These are phyloP conservation scores for Paracamarosporium sp. DNA, from an alignment of 2,329 filamentous ascomycete species.

Conservation along the genomic window DNA sequence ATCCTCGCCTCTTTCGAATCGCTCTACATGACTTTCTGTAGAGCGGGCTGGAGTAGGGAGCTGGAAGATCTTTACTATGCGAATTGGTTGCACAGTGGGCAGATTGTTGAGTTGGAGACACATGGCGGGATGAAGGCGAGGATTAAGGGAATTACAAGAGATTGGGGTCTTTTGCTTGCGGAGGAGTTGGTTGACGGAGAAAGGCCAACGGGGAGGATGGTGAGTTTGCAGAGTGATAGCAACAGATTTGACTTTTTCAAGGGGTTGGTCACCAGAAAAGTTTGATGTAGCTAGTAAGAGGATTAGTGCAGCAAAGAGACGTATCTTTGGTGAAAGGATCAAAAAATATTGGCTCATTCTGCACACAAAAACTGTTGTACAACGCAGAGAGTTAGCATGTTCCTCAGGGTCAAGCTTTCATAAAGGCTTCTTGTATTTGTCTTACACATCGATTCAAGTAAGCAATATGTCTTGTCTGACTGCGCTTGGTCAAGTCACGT, in stretches of 20 bases:
- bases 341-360: too few species aligned
- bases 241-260: slow-evolving; percentile 99
- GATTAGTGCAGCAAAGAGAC: not conserved
- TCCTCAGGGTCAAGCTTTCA: too few species aligned
- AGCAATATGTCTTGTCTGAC: too few species aligned
- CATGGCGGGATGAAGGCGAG: slow-evolving; percentile 77
- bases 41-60: slow-evolving; percentile 73
- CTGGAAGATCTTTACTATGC: slow-evolving; percentile 71
- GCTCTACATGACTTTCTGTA: slow-evolving; percentile 77
- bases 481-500: too few species aligned
- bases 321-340: not conserved
- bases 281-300: slow-evolving; percentile 47
- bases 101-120: slow-evolving; percentile 77
- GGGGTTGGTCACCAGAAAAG: slow-evolving; percentile 82
- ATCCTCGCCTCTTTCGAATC: slow-evolving; percentile 80
- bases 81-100: slow-evolving; percentile 77
- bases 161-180: slow-evolving; percentile 86
- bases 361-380: not conserved
- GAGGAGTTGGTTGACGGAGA: slow-evolving; percentile 82
- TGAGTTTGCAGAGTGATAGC: slow-evolving; percentile 90
- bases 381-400: too few species aligned
- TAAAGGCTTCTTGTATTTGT: too few species aligned
- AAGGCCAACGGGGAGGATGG: slow-evolving; percentile 75
- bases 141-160: slow-evolving; percentile 86
- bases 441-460: too few species aligned